Base-by-base conservation (phyloP, 176 grass and related monocot species). In the Juncus effusus region DNA sequence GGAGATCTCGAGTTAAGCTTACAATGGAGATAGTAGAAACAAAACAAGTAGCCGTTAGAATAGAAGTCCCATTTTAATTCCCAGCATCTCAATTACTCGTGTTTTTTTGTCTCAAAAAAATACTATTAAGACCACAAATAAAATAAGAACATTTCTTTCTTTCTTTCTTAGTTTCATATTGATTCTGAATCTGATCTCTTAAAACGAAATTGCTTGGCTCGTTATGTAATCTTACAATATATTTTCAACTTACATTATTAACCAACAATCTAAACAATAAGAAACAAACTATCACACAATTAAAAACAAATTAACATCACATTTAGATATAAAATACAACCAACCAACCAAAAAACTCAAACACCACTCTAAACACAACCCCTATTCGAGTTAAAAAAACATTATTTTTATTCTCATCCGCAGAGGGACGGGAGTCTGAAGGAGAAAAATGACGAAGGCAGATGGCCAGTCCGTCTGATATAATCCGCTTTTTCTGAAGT, bases 371-470 rank as follows among this genome's bases (percentile, higher is more conserved):
- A 16, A 40, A 47, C 44, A 47, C 19, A 28, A 71, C 38, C 44
- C 44, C 44, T 47, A 47, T 70, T 37, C 40, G 67, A 15, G 67
- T 70, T 70, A 58, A 71, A 44, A 65, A 50, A 36, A 8, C 2
- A 67, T 59, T 42, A 5, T 36, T 69, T 12, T 7, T 16, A 39
- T 5, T 41, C 40, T 78, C 60, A 94, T 74, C 85, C 88, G 68
- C 93, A 96, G 0, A 96, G 69, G 9, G 82, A 96, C 6, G 87
- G 83, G 44, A 96, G 59, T 82, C 83, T 96, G 77, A 91, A 86
- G 72, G 83, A 90, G 81, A 87, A 80, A 60, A 83, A 84, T 2
- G 79, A 82, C 10, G 86, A 89, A 4, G 93, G 93, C 38, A 96
- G 71, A 74, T 88, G 79, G 3, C 93, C 92, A 1, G 87, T 96